Evolutionary conservation across 192 early-diverging fungal species (phyloP), one percentile per base, ranked within the genome.

Genomic region (Podochytrium sp.): DNA sequence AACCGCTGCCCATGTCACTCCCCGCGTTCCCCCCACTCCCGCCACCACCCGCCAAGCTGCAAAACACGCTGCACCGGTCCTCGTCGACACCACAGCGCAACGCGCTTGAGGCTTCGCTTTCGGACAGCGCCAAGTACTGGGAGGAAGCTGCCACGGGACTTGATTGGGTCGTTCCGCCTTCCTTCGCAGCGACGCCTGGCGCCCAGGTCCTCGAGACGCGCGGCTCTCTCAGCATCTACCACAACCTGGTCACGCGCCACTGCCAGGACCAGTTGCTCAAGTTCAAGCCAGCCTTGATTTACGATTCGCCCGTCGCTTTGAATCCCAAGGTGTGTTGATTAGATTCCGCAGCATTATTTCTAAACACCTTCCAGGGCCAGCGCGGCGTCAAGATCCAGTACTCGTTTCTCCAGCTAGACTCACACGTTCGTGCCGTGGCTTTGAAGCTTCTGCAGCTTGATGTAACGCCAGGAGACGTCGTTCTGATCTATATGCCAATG

Each of bases 231-330:
- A 94, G 94, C 76, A 89, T 91, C 4, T 92, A 90, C 83, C 91
- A 89, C 82, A 96, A 96, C 69, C 83, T 87, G 2, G 69, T 96
- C 1, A 91, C 94, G 66, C 83, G 93, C 12, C 93, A 96, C 73
- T 83, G 89, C 18, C 63, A 80, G 3, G 76, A 74, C 20, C 80
- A 90, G 59, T 79, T 74, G 2, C 84, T n/a, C 42, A n/a, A 34
- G 27, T 29, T 55, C 47, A 10, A 34, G 34, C 7, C 66, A 1
- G 66, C 66, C 3, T 38, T 69, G 66, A 29, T 69, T 6, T 69
- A 69, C 66, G 66, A 69, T 34, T 29, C 33, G 16, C 66, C 66
- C 14, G 30, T 56, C 6, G 66, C 66, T 0, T 20, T 41, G 18
- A 41, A 25, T 61, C 34, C 59, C 30, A 61, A 61, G 39, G 59